Base-by-base conservation (phyloP, 1,284 basidiomycete species). In the Trichosporon ovoides region DNA sequence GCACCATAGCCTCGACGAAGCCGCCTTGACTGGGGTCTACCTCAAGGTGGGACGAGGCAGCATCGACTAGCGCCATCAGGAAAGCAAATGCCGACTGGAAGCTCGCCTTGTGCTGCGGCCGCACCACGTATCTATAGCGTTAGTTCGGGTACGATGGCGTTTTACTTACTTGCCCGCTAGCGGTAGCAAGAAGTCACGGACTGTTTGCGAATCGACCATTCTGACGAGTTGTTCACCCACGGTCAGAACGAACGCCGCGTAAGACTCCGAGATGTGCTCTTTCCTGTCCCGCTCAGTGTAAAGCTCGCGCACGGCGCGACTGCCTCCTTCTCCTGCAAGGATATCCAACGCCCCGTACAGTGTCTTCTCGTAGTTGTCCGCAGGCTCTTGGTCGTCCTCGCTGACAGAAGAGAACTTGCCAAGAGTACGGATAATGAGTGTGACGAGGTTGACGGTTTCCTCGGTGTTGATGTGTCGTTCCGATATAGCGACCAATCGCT, bases 11-110 rank as follows among this genome's bases (percentile, higher is more conserved):
- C 16, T 65, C 62, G 34, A 68, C 62, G 28, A 75, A 67, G 2
- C 52, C 52, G 0, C n/a, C 31, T 52, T 70, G 66, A 6, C 57
- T 57, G 5, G 31, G 19, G 14, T 57, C 50, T 2, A 18, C 40
- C 9, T 58, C 51, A 10, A 64, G 53, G 10, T 52, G 54, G 1
- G 49, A 50, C 1, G 66, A 58, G 7, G 67, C 59, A 0, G 64
- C 57, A 4, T 63, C 57, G 1, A 73, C 50, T 0, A 71, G 51
- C 1, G 67, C 62, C 1, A 72, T 55, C 3, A 72, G 36, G 50
- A 71, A 66, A 0, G 68, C 65, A 55, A 71, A 67, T 11, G 73
- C 66, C 28, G 71, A 67, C 38, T 73, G 67, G 52, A 73, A 75
- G 51, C 62, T 66, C 1, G 64, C 20, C 36, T 57, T 54, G 52